phyloP scores from a whole-genome alignment of 2,329 filamentous ascomycete species.

The Talaromyces sp. region DNA sequence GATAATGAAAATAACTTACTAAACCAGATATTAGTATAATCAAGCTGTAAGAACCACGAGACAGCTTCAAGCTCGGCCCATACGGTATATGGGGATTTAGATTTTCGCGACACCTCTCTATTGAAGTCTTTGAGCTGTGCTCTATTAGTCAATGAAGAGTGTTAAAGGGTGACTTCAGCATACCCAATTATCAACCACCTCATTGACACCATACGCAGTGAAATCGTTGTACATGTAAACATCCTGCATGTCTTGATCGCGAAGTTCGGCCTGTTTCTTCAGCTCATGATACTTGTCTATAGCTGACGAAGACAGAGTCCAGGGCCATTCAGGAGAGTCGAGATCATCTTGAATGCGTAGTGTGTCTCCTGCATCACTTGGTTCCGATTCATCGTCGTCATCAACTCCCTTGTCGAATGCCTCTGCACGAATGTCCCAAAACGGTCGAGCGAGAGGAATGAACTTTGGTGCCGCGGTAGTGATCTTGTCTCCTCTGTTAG shows the following conservation, averaged over 20 bases:
- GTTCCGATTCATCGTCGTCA: background rate
- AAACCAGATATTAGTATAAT: conserved; percentile 14
- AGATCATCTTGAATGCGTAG: background rate
- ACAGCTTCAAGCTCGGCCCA: conserved; percentile 15
- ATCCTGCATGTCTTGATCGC: conserved; percentile 14
- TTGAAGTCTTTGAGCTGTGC: conserved; percentile 16
- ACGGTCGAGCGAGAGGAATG: conserved; percentile 4
- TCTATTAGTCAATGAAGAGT: conserved; percentile 1
- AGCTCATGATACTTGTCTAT: background rate
- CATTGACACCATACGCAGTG: conserved; percentile 14
- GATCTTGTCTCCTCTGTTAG: background rate
- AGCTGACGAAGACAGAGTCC: conserved; percentile 5
- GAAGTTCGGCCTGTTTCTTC: conserved; percentile 3
- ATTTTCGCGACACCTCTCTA: conserved; percentile 6
- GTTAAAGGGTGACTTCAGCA: background rate
- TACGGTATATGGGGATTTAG: conserved; percentile 8
- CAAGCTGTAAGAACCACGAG: conserved; percentile 13
- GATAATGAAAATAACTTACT: conserved; percentile 1
- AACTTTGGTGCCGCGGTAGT: conserved; percentile 2
- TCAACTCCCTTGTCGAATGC: background rate
- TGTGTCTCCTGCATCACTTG: background rate
- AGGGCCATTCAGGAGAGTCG: conserved; percentile 12
- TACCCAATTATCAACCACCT: conserved; percentile 18
- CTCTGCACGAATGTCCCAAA: conserved; percentile 10
- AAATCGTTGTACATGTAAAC: conserved; percentile 16